Evolutionary conservation across 148 eudicot genomes (phyloP).

Genomic region (Polygonum aviculare): DNA sequence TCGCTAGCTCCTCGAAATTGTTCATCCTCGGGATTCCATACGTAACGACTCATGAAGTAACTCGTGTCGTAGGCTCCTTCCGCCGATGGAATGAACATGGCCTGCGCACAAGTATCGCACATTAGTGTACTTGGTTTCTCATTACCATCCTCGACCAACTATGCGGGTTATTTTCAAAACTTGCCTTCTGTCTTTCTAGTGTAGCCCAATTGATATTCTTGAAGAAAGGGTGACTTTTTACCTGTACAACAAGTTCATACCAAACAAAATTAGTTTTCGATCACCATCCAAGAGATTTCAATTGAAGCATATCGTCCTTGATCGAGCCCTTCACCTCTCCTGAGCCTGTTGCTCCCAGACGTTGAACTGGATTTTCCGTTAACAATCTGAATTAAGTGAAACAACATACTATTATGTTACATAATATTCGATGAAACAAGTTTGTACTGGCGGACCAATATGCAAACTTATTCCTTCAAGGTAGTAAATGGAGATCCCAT

Average conservation of each 20-base stretch:
- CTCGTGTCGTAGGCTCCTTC: constrained; percentile 86
- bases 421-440: not conserved
- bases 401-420: not conserved
- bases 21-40: constrained; percentile 93
- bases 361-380: constrained; percentile 86
- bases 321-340: constrained; percentile 47
- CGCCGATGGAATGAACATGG: constrained; percentile 85
- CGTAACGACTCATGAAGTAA: constrained; percentile 95
- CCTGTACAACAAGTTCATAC: constrained; percentile 31
- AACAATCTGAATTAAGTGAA: constrained; percentile 43
- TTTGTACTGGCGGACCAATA: not conserved
- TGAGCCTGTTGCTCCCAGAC: constrained; percentile 91
- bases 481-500: not conserved
- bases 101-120: constrained; percentile 35
- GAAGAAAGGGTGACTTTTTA: constrained; percentile 71
- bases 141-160: not conserved
- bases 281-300: not conserved
- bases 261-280: constrained; percentile 4
- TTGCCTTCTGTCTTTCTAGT: constrained; percentile 91
- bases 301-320: constrained; percentile 2
- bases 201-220: constrained; percentile 88
- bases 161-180: not conserved
- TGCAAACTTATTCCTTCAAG: not conserved
- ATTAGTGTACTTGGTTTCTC: constrained; percentile 4
- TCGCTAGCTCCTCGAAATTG: constrained; percentile 81